Base-by-base conservation (phyloP, 1,139 yeast genomes). In the Sporopachydermia cereana region DNA sequence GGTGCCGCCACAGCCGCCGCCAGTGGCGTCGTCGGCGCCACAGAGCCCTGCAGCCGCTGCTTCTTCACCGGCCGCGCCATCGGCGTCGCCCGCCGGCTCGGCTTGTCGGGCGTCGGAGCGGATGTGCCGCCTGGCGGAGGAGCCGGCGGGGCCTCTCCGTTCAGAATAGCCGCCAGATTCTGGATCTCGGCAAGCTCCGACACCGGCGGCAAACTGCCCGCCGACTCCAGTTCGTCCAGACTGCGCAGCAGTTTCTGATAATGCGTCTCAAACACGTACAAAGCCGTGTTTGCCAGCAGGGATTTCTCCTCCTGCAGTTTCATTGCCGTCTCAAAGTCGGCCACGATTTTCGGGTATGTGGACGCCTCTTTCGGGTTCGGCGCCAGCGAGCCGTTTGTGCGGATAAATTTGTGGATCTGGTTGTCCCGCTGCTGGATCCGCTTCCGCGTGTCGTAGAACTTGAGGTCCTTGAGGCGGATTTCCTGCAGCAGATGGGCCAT, bases 341-440 rank as follows among this genome's bases (percentile, higher is more conserved):
- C 82, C 43, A 76, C 74, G 3, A 91, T 82, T 55, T 81, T 81
- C 36, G 74, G 70, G 54, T 75, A 74, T 9, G 84, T 58, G 51
- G 74, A 81, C 41, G 68, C 76, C 57, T 91, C 98, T 53, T 86
- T 84, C 2, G 96, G 94, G 59, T 84, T 84, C 52, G 79, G 84
- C 2, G 81, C 73, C 42, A 83, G 63, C 0, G 95, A 81, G 0
- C 97, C 96, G 63, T 86, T 79, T 44, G 86, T 80, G 52, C 82
- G 76, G 48, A 88, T 84, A 59, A 78, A 81, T 60, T 86, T 88
- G 58, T 85, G 95, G 46, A 91, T 67, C 54, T 80, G 85, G 20
- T 74, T 69, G 57, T 91, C 98, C 50, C 84, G 74, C 47, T 77
- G 77, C 55, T 76, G 79, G 51, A 79, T 76, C 54, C 83, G 75